These are phyloP conservation scores for Cyberlindnera samutprakarnensis DNA, from an alignment of 805 yeast genomes.

Conservation along the genomic window DNA sequence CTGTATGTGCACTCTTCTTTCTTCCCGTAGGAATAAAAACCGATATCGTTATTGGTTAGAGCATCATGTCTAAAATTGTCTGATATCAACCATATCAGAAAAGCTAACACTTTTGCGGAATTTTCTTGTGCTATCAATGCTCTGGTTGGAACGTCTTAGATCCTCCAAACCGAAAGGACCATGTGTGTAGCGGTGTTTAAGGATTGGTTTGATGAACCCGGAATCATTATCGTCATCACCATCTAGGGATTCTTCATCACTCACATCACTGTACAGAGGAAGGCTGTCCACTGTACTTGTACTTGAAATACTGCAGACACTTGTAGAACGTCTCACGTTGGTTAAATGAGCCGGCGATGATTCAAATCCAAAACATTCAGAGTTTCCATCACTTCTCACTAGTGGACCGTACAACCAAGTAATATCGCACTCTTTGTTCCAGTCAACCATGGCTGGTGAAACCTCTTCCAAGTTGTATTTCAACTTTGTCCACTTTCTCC, in stretches of 20 bases:
- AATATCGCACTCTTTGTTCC: slow-evolving; percentile 93
- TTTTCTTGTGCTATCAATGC: slow-evolving; percentile 12
- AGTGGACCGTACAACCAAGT: slow-evolving; percentile 94
- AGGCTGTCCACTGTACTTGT: background rate
- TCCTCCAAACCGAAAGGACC: slow-evolving; percentile 3
- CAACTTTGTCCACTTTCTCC: slow-evolving; percentile 95
- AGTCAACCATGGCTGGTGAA: slow-evolving; percentile 78
- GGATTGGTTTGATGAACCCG: slow-evolving; percentile 14
- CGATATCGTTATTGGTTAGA: too few relatives aligned
- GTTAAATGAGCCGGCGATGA: background rate
- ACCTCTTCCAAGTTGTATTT: slow-evolving; percentile 50
- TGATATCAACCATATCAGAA: slow-evolving; percentile 22
- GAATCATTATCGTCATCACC: slow-evolving; percentile 2
- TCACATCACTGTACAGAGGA: background rate
- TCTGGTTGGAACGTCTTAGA: slow-evolving; percentile 1
- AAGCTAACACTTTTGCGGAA: slow-evolving; percentile 22
- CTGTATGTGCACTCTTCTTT: too few relatives aligned
- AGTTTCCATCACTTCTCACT: slow-evolving; percentile 7
- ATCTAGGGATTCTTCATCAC: background rate
- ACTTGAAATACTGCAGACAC: background rate
- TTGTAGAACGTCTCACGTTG: background rate
- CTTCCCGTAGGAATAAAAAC: too few relatives aligned
- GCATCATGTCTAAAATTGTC: slow-evolving; percentile 18
- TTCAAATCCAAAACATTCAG: slow-evolving; percentile 9
- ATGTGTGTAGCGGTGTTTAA: slow-evolving; percentile 12